These are phyloP conservation scores for Cryptosporidium andersoni DNA, from an alignment of 169 alveolate species.

Conservation along the genomic window DNA sequence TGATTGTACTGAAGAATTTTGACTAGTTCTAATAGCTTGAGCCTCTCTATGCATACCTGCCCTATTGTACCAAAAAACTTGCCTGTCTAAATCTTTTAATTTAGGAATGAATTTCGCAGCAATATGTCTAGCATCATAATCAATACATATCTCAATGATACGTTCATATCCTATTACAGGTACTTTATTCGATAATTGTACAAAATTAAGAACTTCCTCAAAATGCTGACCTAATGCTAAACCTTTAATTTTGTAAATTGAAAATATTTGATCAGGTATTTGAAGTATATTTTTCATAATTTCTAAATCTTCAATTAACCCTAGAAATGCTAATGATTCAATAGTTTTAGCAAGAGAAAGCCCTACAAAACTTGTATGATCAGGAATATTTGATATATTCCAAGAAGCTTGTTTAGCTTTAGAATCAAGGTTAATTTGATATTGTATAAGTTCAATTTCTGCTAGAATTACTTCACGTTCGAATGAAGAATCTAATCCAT, in stretches of 20 bases:
- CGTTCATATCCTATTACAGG: conserved; percentile 43
- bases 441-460: conserved; percentile 66
- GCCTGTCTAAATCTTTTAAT: conserved; percentile 43
- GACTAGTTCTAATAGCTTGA: conserved; percentile 19
- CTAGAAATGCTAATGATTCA: conserved; percentile 38
- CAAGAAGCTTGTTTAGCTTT: conserved; percentile 53
- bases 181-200: conserved; percentile 17
- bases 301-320: conserved; percentile 32
- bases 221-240: conserved; percentile 46
- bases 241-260: conserved; percentile 64
- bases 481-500: conserved; percentile 46
- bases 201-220: conserved; percentile 31
- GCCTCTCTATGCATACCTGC: conserved; percentile 71
- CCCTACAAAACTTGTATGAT: conserved; percentile 34
- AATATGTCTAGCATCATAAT: conserved; percentile 64
- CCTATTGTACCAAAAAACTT: conserved; percentile 52
- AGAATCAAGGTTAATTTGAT: conserved; percentile 56
- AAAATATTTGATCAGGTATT: conserved; percentile 31
- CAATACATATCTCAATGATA: conserved; percentile 53
- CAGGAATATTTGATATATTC: conserved; percentile 33
- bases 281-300: conserved; percentile 5
- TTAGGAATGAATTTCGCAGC: conserved; percentile 69
- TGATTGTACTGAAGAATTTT: conserved; percentile 8
- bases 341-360: conserved; percentile 44
- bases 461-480: conserved; percentile 58